Conservation (phyloP, 306 rosid genomes). For the Trifolium fragiferum region DNA sequence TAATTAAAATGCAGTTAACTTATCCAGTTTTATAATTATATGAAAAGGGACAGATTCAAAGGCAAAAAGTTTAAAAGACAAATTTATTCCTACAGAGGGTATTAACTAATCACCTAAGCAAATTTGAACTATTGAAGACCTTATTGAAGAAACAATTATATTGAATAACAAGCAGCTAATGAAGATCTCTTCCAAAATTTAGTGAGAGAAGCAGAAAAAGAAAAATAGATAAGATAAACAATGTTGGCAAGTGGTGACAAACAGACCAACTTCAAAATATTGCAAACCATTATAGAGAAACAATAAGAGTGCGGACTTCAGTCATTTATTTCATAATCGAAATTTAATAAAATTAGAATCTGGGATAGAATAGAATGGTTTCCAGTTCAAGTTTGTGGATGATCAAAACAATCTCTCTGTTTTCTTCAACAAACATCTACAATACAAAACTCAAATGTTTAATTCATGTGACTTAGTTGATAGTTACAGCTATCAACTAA, state of each 20-base stretch:
- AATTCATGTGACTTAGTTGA: conserved; percentile 35
- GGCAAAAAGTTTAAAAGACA: background rate
- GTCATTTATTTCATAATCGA: background rate
- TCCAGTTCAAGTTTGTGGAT: conserved; percentile 8
- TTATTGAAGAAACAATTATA: background rate
- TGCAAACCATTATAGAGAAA: conserved; percentile 11
- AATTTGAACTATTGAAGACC: background rate
- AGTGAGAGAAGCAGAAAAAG: background rate
- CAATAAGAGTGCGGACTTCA: background rate
- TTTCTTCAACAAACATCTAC: background rate
- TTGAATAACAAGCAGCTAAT: background rate
- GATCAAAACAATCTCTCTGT: background rate
- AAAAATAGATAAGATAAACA: background rate
- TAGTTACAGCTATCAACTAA: conserved; percentile 10
- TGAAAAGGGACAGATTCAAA: conserved; percentile 15
- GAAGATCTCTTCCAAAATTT: background rate
- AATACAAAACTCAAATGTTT: conserved; percentile 14
- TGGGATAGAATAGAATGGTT: background rate
- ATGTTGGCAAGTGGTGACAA: background rate
- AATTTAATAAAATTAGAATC: conserved; percentile 21
- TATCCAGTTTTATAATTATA: background rate
- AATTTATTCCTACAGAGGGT: background rate
- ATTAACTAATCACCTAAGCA: conserved; percentile 4
- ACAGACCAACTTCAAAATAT: background rate
- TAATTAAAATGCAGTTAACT: too few relatives aligned